Evolutionary conservation across 768 basidiomycete species (phyloP), one percentile per base, ranked within the genome.

Genomic region (Termitomyces eurrhizus): DNA sequence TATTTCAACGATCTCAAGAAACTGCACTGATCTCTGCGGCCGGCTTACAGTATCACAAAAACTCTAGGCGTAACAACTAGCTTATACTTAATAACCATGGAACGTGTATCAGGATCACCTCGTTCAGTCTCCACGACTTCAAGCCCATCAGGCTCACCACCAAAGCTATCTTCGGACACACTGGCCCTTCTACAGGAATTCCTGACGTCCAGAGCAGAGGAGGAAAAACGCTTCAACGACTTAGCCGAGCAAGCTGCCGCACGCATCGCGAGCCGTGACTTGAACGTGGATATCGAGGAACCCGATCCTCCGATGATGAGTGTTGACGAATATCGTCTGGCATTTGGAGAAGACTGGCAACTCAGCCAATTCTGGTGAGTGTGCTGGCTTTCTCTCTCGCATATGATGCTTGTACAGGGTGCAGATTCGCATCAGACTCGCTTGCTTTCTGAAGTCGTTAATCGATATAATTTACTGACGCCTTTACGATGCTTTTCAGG

Each of bases 301-400:
- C 39, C 52, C 0, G 70, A 70, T 11, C 73, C 74, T 54, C 71
- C 73, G 3, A 78, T 79, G 73, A 70, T 80, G 63, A 78, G 73
- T 58, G 76, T 80, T 16, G 73, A 77, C 46, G 78, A 80, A 60
- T 81, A 76, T 60, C 70, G 74, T 33, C 63, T 68, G 39, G 74
- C 76, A 14, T 81, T 81, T 57, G 72, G 77, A 18, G 79, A 80
- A 69, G 78, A 80, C 68, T 80, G 79, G 79, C 79, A 81, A 65
- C 73, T 80, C 45, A 80, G 78, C 64, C 79, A 81, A 68, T 80
- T 80, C 61, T 80, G 80, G 78, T 80, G 68, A 74, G 79, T 72
- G 33, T n/a, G 44, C 59, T 26, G 71, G 41, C 39, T 60, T 51
- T 26, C 21, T 52, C 45, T 26, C 21, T 57, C 44, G 6, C 1